A percentile compares a stretch with the other conserved stretches of the same genome.
Evolutionary conservation across 148 eudicot species (phyloP).

Genomic region (Rheum nobile): DNA sequence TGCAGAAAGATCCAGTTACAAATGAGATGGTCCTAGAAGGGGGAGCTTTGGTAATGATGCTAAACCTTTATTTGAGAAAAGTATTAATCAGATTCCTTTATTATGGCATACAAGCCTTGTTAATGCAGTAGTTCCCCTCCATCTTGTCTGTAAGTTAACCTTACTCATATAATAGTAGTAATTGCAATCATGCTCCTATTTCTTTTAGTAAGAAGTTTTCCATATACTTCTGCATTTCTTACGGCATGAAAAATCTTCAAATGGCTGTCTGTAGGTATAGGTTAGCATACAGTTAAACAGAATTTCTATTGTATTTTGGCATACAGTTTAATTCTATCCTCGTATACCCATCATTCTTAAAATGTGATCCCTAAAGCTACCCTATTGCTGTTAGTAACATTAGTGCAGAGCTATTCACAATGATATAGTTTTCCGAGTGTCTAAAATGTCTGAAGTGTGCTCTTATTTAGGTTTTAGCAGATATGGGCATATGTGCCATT

Average conservation of each 20-base stretch:
- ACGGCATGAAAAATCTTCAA: neutral
- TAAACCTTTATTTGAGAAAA: neutral
- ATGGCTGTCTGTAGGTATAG: neutral
- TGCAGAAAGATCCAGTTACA: conserved; percentile 94
- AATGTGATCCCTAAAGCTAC: neutral
- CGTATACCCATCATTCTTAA: neutral
- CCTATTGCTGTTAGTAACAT: neutral
- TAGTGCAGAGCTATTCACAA: neutral
- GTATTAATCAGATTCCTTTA: neutral
- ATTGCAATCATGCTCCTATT: neutral
- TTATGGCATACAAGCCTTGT: neutral
- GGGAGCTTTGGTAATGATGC: conserved; percentile 73
- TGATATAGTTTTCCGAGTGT: conserved; percentile 4
- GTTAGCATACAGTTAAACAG: neutral
- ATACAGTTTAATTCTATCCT: neutral
- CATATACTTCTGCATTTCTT: neutral
- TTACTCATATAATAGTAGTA: neutral
- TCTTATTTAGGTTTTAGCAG: conserved; percentile 75
- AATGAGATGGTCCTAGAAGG: conserved; percentile 99
- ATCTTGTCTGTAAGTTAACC: neutral
- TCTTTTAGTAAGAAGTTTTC: neutral
- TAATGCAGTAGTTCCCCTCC: neutral
- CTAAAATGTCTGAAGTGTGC: neutral
- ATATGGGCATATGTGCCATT: conserved; percentile 98
- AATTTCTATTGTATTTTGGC: neutral